Evolutionary conservation across 345 rosid species (phyloP).

Genomic region (Citrus mangshanensis): DNA sequence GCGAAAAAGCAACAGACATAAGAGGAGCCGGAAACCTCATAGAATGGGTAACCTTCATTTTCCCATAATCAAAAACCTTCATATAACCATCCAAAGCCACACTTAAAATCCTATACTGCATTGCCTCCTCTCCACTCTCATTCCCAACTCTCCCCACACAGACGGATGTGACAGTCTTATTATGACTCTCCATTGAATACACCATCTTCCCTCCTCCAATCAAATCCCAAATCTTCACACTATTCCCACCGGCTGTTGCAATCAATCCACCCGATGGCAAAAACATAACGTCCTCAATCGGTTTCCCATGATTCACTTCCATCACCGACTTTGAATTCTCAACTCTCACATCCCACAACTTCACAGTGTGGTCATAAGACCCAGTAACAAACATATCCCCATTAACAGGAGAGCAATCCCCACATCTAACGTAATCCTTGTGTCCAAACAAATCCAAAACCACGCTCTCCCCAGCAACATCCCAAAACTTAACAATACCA

Average conservation of each 20-base stretch:
- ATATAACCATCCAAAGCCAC: slow-evolving; percentile 87
- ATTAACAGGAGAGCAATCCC: slow-evolving; percentile 77
- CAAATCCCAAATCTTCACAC: slow-evolving; percentile 89
- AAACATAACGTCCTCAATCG: slow-evolving; percentile 84
- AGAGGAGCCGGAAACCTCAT: slow-evolving; percentile 91
- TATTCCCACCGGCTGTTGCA: slow-evolving; percentile 81
- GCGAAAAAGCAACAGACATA: slow-evolving; percentile 67
- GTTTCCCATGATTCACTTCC: slow-evolving; percentile 80
- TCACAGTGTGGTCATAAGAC: slow-evolving; percentile 88
- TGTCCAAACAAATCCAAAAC: slow-evolving; percentile 66
- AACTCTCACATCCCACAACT: slow-evolving; percentile 87
- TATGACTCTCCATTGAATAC: slow-evolving; percentile 86
- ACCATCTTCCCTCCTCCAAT: slow-evolving; percentile 81
- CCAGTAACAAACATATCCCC: slow-evolving; percentile 72
- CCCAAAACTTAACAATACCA: slow-evolving; percentile 90
- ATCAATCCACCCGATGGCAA: slow-evolving; percentile 86
- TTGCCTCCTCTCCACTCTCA: slow-evolving; percentile 34
- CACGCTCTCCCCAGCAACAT: slow-evolving; percentile 66
- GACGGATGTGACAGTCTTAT: slow-evolving; percentile 83
- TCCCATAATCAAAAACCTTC: slow-evolving; percentile 86
- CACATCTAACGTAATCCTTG: slow-evolving; percentile 86
- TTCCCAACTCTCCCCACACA: slow-evolving; percentile 53
- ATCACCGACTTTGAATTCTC: slow-evolving; percentile 43
- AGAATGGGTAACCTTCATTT: slow-evolving; percentile 75
- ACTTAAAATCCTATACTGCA: slow-evolving; percentile 65